Evolutionary conservation across 371 early-diverging fungal genomes (phyloP), one percentile per base, ranked within the genome.

Genomic region (Syncephalastrum monosporum): DNA sequence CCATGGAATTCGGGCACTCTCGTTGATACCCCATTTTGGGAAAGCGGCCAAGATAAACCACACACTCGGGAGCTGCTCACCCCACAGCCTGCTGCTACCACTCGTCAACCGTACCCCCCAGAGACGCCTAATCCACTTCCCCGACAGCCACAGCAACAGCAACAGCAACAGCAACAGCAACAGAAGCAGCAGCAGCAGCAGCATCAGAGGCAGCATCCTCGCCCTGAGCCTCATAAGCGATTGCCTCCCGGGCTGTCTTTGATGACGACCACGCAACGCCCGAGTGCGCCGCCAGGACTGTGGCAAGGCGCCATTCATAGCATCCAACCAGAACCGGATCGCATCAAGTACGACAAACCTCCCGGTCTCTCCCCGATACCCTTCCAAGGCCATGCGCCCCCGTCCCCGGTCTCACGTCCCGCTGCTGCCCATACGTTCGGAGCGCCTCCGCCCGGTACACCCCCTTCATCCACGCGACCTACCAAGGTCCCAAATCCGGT

Each of bases 321-420:
- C 25, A 51, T 33, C 15, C 51, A 19, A 5, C 14, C n/a, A 51
- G 50, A 13, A 21, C 47, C n/a, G 16, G 19, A 48, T 42, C 17
- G 15, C 13, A 16, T 23, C 29, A 25, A 14, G 23, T 33, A 33
- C 10, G 21, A 38, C 24, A 50, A 38, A 48, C 61, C 61, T 13
- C 61, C 61, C 10, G 61, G 61, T 15, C 45, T 61, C 5, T 55
- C 61, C 21, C 61, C 61, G 10, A 55, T 61, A 55, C 61, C 61
- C 16, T 12, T 44, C 14, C 38, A 57, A 8, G 38, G 38, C 38
- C 38, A 33, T 33, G 38, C 38, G 12, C 38, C 38, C 2, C 10
- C 38, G 12, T 6, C 38, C 38, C 38, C 38, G 38, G 38, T 2
- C 2, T 8, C 38, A 8, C 38, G 38, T 12, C 38, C 38, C 38